phyloP scores from a whole-genome alignment of 1,284 basidiomycete species.

The Ceratobasidium papillatum region DNA sequence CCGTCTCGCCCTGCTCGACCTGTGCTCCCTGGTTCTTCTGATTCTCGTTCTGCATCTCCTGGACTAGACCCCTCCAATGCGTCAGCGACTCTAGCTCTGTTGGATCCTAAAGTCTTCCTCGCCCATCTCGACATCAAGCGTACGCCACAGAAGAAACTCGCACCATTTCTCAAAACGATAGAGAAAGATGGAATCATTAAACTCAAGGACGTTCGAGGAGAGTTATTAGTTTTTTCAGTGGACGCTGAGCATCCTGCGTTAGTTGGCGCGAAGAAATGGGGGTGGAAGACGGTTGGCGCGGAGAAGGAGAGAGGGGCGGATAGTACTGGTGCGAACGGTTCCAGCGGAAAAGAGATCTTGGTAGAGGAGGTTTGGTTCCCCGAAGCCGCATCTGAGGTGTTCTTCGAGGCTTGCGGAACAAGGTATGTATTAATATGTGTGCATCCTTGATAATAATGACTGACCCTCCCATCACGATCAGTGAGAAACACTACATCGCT shows the following conservation, averaged over 20 bases:
- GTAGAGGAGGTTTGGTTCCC: slow-evolving; percentile 82
- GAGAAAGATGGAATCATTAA: slow-evolving; percentile 77
- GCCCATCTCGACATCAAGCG: slow-evolving; percentile 67
- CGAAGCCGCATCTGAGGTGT: slow-evolving; percentile 59
- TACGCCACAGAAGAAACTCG: slow-evolving; percentile 80
- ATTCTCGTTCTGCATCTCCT: background rate
- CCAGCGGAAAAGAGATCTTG: slow-evolving; percentile 47
- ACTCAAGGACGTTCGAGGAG: slow-evolving; percentile 76
- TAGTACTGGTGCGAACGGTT: slow-evolving; percentile 56
- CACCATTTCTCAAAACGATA: slow-evolving; percentile 76
- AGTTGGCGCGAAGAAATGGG: slow-evolving; percentile 54
- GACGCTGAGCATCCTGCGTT: slow-evolving; percentile 69
- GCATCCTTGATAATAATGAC: background rate
- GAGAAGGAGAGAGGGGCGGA: slow-evolving; percentile 55
- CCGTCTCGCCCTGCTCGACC: slow-evolving; percentile 72
- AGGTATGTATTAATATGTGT: slow-evolving; percentile 57
- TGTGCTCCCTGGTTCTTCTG: slow-evolving; percentile 6
- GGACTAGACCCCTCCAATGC: slow-evolving; percentile 52
- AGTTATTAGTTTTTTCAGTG: slow-evolving; percentile 69
- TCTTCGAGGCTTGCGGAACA: slow-evolving; percentile 68
- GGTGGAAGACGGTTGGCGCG: slow-evolving; percentile 70
- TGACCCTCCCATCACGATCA: slow-evolving; percentile 35
- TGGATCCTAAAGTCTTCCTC: slow-evolving; percentile 48
- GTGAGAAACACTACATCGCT: slow-evolving; percentile 63
- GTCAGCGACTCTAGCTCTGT: slow-evolving; percentile 52